These are phyloP conservation scores for Cyclospora cayetanensis DNA, from an alignment of 169 alveolate genomes.

Conservation along the genomic window DNA sequence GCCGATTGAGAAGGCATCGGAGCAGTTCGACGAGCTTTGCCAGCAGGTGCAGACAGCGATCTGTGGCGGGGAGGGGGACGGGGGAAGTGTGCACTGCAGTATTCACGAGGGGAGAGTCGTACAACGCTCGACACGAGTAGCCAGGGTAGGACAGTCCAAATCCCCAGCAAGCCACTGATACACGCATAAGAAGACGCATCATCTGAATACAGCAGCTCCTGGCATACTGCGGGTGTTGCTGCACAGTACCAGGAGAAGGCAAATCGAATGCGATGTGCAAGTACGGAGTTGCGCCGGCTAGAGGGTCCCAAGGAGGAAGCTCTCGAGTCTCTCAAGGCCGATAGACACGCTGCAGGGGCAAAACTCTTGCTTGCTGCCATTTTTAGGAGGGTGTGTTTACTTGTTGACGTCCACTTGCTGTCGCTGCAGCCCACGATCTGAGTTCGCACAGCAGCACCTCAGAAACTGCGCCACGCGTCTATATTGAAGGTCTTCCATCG, in stretches of 20 bases:
- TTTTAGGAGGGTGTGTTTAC: not conserved
- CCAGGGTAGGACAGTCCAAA: too few relatives aligned
- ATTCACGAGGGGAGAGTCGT: too few relatives aligned
- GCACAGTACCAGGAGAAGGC: slow-evolving; percentile 12
- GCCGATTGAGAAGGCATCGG: slow-evolving; percentile 37
- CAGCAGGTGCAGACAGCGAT: too few relatives aligned
- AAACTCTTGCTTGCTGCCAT: slow-evolving; percentile 12
- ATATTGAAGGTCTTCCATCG: not conserved
- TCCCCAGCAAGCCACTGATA: too few relatives aligned
- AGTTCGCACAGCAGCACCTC: too few relatives aligned
- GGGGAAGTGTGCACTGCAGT: too few relatives aligned
- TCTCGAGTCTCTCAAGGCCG: not conserved
- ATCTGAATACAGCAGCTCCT: too few relatives aligned
- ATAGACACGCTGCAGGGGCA: not conserved
- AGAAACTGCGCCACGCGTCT: too few relatives aligned
- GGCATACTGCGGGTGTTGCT: not conserved
- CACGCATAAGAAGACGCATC: too few relatives aligned
- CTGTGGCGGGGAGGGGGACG: too few relatives aligned
- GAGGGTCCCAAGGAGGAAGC: slow-evolving; percentile 41
- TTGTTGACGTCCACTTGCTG: not conserved
- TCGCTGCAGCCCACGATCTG: too few relatives aligned
- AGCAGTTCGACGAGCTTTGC: slow-evolving; percentile 33
- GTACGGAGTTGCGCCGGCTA: slow-evolving; percentile 5
- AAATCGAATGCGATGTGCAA: not conserved
- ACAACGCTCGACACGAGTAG: too few relatives aligned